Evolutionary conservation across 495 filamentous ascomycete genomes (phyloP).

Genomic region (Thermothielavioides terrestris): DNA sequence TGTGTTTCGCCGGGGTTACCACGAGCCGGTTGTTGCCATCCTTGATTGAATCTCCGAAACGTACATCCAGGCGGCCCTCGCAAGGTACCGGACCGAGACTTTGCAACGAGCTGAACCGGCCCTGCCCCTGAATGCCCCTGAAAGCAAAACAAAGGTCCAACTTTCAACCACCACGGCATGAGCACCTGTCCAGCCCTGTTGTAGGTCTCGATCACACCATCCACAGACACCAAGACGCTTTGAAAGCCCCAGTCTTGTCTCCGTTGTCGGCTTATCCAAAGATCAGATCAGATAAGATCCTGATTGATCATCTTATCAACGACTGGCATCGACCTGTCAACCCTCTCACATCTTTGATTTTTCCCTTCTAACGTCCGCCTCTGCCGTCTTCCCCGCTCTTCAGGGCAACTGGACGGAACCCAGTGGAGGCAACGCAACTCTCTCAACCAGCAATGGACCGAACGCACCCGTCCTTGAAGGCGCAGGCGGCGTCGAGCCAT

Average conservation of each 20-base stretch:
- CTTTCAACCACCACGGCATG: neutral
- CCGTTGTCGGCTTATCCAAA: neutral
- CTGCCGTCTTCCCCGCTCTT: neutral
- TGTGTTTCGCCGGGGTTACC: no score
- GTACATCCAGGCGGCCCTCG: no score
- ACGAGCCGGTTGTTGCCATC: no score
- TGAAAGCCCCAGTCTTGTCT: neutral
- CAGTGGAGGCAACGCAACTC: neutral
- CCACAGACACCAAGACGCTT: neutral
- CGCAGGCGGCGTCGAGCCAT: neutral
- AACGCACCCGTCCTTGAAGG: neutral
- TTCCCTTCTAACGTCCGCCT: neutral
- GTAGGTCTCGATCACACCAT: neutral
- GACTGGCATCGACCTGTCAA: neutral
- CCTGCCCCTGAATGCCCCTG: no score
- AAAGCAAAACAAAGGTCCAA: no score
- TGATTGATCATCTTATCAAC: neutral
- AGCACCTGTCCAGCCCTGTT: neutral
- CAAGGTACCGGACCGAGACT: no score
- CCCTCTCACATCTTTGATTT: neutral
- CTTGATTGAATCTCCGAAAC: no score
- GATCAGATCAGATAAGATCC: slow-evolving; percentile 7
- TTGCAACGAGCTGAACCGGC: no score
- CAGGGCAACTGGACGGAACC: no score
- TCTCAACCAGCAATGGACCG: neutral